Conservation (phyloP, 1,139 yeast genomes). For the Pichia inconspicua region DNA sequence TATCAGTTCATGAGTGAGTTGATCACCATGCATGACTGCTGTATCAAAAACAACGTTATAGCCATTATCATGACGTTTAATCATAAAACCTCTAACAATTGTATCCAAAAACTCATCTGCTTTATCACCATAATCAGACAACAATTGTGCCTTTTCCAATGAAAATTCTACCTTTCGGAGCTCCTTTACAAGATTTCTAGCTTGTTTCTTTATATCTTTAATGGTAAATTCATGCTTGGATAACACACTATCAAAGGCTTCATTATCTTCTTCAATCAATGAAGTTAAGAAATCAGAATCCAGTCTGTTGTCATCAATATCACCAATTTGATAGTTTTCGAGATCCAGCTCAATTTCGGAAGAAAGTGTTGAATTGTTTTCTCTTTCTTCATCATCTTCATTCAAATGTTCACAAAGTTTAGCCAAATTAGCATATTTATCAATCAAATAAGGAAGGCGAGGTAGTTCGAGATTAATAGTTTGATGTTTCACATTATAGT, state of each 20-base stretch:
- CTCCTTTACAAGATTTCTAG: conserved; percentile 33
- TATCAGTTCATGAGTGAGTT: neutral
- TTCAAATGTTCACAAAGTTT: conserved; percentile 41
- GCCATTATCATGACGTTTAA: neutral
- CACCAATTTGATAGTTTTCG: conserved; percentile 33
- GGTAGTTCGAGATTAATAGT: conserved; percentile 35
- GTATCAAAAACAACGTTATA: neutral
- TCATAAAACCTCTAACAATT: conserved; percentile 6
- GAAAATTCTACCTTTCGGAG: neutral
- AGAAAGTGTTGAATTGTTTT: neutral
- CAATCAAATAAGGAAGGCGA: conserved; percentile 61
- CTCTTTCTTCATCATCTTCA: neutral
- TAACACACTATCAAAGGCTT: conserved; percentile 21
- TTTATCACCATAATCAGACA: conserved; percentile 31
- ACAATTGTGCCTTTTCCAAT: conserved; percentile 33
- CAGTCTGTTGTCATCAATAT: conserved; percentile 34
- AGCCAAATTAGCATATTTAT: conserved; percentile 53
- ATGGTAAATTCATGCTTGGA: conserved; percentile 29
- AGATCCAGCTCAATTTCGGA: neutral
- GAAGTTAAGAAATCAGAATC: conserved; percentile 33
- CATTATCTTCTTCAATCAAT: conserved; percentile 26
- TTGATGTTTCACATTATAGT: conserved; percentile 18
- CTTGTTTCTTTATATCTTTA: conserved; percentile 41
- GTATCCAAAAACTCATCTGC: conserved; percentile 34
- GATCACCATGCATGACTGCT: neutral